Percentiles rank a stretch among this genome's conserved stretches.
Conservation (phyloP, 805 yeast genomes). For the Ogataea nonfermentans region DNA sequence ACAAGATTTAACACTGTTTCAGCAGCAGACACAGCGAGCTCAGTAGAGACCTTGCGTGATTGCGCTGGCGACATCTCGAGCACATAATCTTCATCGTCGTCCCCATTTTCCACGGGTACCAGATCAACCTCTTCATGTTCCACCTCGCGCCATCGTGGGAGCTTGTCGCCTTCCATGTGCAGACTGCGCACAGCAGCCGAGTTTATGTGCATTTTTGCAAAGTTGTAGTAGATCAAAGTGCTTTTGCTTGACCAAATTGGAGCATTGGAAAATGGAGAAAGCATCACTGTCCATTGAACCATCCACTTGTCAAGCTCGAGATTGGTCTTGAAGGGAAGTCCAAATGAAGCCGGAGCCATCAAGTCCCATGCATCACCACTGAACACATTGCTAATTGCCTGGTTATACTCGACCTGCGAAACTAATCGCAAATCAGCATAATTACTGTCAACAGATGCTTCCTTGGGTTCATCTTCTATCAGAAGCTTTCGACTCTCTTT, state of each 20-base stretch:
- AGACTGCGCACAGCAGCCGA: slow-evolving; percentile 46
- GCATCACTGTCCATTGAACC: slow-evolving; percentile 74
- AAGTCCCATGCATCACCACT: slow-evolving; percentile 60
- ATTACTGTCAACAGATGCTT: slow-evolving; percentile 12
- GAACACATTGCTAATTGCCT: slow-evolving; percentile 58
- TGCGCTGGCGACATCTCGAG: slow-evolving; percentile 26
- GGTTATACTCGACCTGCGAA: slow-evolving; percentile 67
- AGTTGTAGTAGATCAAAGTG: slow-evolving; percentile 66
- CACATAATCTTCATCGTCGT: slow-evolving; percentile 26
- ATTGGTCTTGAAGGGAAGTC: slow-evolving; percentile 66
- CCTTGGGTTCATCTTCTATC: slow-evolving; percentile 10
- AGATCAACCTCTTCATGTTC: slow-evolving; percentile 19
- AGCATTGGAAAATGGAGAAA: slow-evolving; percentile 52
- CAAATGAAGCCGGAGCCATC: slow-evolving; percentile 58
- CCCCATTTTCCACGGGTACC: slow-evolving; percentile 33
- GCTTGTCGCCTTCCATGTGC: slow-evolving; percentile 32
- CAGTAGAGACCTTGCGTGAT: slow-evolving; percentile 31
- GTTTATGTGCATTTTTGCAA: slow-evolving; percentile 73
- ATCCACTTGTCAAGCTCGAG: slow-evolving; percentile 73
- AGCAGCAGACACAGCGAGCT: slow-evolving; percentile 62
- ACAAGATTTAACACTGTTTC: slow-evolving; percentile 58
- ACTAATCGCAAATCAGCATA: slow-evolving; percentile 56
- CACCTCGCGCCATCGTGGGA: slow-evolving; percentile 26
- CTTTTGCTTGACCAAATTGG: slow-evolving; percentile 69
- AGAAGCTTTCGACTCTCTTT: slow-evolving; percentile 42